A percentile compares a stretch with the other conserved stretches of the same genome.
Conservation (phyloP, 129 eudicot species). For the Artemisia argyi region DNA sequence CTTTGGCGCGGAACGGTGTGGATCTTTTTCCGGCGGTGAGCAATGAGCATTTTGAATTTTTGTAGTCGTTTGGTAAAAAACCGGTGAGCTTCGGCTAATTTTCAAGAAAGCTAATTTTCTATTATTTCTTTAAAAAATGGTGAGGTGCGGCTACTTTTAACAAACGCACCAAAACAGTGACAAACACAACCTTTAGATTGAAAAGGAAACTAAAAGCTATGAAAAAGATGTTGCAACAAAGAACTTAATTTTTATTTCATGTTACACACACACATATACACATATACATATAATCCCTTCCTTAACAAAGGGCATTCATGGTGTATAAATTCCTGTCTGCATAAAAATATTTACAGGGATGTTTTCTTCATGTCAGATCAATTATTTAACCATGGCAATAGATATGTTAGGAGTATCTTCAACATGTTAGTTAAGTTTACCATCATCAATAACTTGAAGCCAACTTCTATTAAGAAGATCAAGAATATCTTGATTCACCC, state of each 20-base stretch:
- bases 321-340: slow-evolving; percentile 12
- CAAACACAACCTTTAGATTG: neutral
- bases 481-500: slow-evolving; percentile 34
- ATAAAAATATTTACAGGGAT: slow-evolving; percentile 15
- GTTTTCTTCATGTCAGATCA: slow-evolving; percentile 23
- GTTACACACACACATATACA: neutral
- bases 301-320: neutral
- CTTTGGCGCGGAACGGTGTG: too few relatives aligned
- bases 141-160: too few relatives aligned
- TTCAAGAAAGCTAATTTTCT: too few relatives aligned
- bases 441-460: slow-evolving; percentile 38
- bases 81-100: too few relatives aligned
- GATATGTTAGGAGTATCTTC: slow-evolving; percentile 13
- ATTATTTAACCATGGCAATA: slow-evolving; percentile 16
- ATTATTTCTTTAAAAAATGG: too few relatives aligned
- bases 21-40: too few relatives aligned
- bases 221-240: neutral
- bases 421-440: slow-evolving; percentile 25
- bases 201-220: slow-evolving; percentile 5
- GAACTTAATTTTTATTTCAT: slow-evolving; percentile 6
- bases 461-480: slow-evolving; percentile 38
- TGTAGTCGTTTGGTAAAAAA: too few relatives aligned
- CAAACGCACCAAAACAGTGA: too few relatives aligned
- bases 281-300: neutral
- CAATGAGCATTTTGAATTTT: too few relatives aligned